Evolutionary conservation across 352 stramenopile species (phyloP).

Genomic region (Pythium insidiosum): DNA sequence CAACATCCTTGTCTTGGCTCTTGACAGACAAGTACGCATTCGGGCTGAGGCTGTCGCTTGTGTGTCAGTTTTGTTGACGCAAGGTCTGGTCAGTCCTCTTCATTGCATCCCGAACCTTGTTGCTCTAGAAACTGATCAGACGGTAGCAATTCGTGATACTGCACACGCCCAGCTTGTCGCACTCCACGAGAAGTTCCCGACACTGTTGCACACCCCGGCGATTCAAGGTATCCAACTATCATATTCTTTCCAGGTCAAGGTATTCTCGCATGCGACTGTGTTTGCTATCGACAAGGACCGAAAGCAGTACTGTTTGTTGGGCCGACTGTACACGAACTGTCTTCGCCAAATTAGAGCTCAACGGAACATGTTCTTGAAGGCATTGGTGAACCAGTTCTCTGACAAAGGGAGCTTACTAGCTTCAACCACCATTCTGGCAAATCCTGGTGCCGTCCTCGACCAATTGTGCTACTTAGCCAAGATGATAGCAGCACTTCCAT

Average conservation of each 20-base stretch:
- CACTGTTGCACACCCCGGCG: conserved; percentile 35
- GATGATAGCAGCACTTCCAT: conserved; percentile 62
- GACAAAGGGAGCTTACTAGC: conserved; percentile 39
- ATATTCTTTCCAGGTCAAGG: conserved; percentile 55
- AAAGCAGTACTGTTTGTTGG: conserved; percentile 64
- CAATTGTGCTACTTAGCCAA: conserved; percentile 75
- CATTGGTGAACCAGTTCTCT: conserved; percentile 64
- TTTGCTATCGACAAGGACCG: conserved; percentile 58
- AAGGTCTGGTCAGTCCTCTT: conserved; percentile 71
- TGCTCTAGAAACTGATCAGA: conserved; percentile 69
- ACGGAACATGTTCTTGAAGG: conserved; percentile 52
- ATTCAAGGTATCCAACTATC: conserved; percentile 59
- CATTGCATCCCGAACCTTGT: conserved; percentile 75
- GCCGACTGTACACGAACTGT: conserved; percentile 59
- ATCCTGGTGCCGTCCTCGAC: conserved; percentile 26
- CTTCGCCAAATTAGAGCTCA: conserved; percentile 32
- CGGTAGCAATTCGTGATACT: conserved; percentile 50
- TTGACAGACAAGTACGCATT: conserved; percentile 51
- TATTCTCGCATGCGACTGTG: conserved; percentile 39
- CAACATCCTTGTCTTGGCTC: conserved; percentile 45
- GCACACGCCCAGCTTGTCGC: conserved; percentile 57
- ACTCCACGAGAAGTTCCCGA: conserved; percentile 52
- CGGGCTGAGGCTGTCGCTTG: conserved; percentile 62
- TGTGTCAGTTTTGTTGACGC: conserved; percentile 54
- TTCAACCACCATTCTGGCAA: conserved; percentile 9